Evolutionary conservation across 2,329 filamentous ascomycete species (phyloP).

Genomic region (Cordyceps pruinosa): DNA sequence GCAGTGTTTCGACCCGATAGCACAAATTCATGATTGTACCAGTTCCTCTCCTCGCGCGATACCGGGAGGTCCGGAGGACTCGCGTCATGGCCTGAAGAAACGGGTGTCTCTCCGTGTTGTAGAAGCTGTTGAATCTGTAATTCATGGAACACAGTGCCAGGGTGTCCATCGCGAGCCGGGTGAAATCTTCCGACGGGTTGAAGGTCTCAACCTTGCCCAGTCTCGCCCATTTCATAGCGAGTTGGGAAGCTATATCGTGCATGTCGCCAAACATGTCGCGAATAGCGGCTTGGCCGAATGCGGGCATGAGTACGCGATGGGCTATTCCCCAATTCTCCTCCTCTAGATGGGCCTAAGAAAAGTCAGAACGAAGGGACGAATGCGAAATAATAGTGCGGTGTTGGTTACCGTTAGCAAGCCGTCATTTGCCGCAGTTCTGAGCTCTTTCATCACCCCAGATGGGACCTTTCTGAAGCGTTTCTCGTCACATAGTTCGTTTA

Average conservation of each 20-base stretch:
- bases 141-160: constrained; percentile 66
- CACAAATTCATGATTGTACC: constrained; percentile 41
- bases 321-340: constrained; percentile 67
- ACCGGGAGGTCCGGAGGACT: constrained; percentile 52
- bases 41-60: constrained; percentile 40
- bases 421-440: too few species aligned
- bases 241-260: constrained; percentile 59
- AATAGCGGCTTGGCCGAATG: constrained; percentile 63
- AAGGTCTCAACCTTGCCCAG: constrained; percentile 52
- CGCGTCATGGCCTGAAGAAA: constrained; percentile 62
- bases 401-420: too few species aligned
- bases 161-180: constrained; percentile 65
- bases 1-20: constrained; percentile 40
- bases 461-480: too few species aligned
- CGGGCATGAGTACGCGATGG: constrained; percentile 58
- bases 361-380: too few species aligned
- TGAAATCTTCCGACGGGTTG: constrained; percentile 59
- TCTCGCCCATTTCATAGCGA: constrained; percentile 62
- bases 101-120: constrained; percentile 60
- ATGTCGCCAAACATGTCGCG: constrained; percentile 62
- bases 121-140: constrained; percentile 69
- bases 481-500: too few species aligned
- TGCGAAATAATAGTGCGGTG: too few species aligned
- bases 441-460: too few species aligned
- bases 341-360: too few species aligned